Evolutionary conservation across 768 basidiomycete genomes (phyloP).

Genomic region (Bullera alba): DNA sequence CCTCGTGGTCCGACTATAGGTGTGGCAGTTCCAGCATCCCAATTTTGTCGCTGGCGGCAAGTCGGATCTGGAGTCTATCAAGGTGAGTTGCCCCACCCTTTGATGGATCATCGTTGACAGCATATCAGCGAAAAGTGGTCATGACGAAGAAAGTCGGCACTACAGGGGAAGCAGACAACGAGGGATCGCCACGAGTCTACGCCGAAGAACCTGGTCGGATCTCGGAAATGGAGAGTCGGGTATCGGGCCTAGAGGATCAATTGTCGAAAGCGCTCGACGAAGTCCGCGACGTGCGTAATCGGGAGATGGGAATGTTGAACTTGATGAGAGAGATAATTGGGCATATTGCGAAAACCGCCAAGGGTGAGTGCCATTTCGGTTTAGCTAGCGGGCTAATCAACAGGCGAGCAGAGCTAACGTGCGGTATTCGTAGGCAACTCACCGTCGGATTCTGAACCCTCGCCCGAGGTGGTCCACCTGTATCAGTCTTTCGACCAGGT

Average conservation of each 20-base stretch:
- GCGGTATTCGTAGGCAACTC: constrained; percentile 8
- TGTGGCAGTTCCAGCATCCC: constrained; percentile 43
- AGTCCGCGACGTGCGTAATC: constrained; percentile 26
- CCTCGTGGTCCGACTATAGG: constrained; percentile 7
- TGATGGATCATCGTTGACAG: not conserved
- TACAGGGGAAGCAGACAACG: constrained; percentile 5
- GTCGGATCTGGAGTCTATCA: constrained; percentile 36
- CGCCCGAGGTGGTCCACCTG: constrained; percentile 20
- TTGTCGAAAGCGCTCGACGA: constrained; percentile 27
- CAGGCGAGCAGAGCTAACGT: not conserved
- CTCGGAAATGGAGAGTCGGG: constrained; percentile 24
- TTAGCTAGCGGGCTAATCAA: too few relatives aligned
- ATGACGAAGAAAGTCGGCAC: constrained; percentile 25
- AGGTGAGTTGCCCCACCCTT: constrained; percentile 16
- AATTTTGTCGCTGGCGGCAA: constrained; percentile 35
- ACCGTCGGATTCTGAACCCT: constrained; percentile 14
- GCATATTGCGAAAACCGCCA: constrained; percentile 19
- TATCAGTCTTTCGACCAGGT: constrained; percentile 20
- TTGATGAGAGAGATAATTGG: constrained; percentile 33
- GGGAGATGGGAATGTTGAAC: constrained; percentile 27
- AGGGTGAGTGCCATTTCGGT: too few relatives aligned
- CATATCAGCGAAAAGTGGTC: constrained; percentile 29
- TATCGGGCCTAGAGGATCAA: constrained; percentile 27
- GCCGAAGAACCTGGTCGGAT: constrained; percentile 22
- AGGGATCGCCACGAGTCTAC: constrained; percentile 16